Evolutionary conservation across 192 early-diverging fungal genomes (phyloP).

Genomic region (Backusella luteola): DNA sequence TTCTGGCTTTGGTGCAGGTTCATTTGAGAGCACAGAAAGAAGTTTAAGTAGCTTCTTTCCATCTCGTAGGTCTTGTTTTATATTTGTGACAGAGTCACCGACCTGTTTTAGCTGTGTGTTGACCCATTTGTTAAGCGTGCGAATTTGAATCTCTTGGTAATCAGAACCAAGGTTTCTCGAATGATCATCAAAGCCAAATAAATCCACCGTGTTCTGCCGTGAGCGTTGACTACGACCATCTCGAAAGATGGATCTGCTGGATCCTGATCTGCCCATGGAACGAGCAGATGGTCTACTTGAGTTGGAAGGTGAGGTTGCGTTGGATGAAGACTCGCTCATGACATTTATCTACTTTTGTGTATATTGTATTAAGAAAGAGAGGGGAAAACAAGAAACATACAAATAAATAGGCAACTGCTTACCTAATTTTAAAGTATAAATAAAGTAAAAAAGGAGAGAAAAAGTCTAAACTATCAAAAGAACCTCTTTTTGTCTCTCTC

Average conservation of each 20-base stretch:
- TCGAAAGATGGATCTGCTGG: slow-evolving; percentile 18
- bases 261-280: slow-evolving; percentile 16
- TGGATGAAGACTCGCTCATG: slow-evolving; percentile 11
- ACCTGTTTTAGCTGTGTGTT: slow-evolving; percentile 50
- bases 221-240: not conserved
- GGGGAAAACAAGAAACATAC: not conserved
- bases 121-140: slow-evolving; percentile 59
- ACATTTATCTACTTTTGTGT: not conserved
- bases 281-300: not conserved
- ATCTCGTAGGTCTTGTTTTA: slow-evolving; percentile 61
- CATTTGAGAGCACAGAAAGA: slow-evolving; percentile 70
- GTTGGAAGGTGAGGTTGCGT: slow-evolving; percentile 8
- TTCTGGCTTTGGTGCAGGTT: slow-evolving; percentile 69
- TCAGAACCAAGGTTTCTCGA: slow-evolving; percentile 45
- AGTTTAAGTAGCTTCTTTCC: slow-evolving; percentile 72
- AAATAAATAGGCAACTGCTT: not conserved
- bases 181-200: slow-evolving; percentile 33
- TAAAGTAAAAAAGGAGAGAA: slow-evolving; percentile 1
- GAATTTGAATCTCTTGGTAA: slow-evolving; percentile 49
- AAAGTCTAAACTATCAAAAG: slow-evolving; percentile 7
- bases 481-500: too few species aligned
- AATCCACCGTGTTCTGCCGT: slow-evolving; percentile 7
- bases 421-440: slow-evolving; percentile 1
- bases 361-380: not conserved
- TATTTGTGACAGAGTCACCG: slow-evolving; percentile 43